phyloP scores from a whole-genome alignment of 2,329 filamentous ascomycete species.

The Cercospora brassicicola region DNA sequence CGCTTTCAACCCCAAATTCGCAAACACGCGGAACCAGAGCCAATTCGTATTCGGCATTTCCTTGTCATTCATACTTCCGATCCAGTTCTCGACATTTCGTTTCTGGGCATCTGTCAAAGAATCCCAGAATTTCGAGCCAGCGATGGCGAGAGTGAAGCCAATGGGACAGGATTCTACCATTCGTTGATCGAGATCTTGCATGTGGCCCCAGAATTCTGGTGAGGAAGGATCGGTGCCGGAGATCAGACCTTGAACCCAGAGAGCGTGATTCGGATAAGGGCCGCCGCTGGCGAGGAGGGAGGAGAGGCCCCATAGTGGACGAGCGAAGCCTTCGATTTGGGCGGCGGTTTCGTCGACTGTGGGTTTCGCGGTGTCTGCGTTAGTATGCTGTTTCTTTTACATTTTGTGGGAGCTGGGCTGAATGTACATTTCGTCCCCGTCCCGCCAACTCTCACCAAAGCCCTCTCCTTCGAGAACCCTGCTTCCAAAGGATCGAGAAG shows the following conservation, averaged over 20 bases:
- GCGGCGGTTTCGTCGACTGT: slow-evolving; percentile 70
- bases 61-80: slow-evolving; percentile 77
- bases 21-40: slow-evolving; percentile 83
- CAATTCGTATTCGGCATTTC: slow-evolving; percentile 68
- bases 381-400: neutral
- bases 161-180: slow-evolving; percentile 86
- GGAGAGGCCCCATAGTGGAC: slow-evolving; percentile 74
- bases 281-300: slow-evolving; percentile 68
- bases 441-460: slow-evolving; percentile 66
- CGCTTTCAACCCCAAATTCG: slow-evolving; percentile 73
- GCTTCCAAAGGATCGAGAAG: slow-evolving; percentile 70
- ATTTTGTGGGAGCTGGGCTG: neutral
- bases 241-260: slow-evolving; percentile 69
- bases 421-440: slow-evolving; percentile 65
- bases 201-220: slow-evolving; percentile 74
- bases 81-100: slow-evolving; percentile 67
- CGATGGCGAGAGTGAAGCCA: slow-evolving; percentile 72
- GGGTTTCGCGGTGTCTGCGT: neutral
- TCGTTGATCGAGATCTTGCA: slow-evolving; percentile 73
- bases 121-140: slow-evolving; percentile 64
- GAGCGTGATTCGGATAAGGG: slow-evolving; percentile 62
- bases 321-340: slow-evolving; percentile 73
- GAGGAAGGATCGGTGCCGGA: slow-evolving; percentile 69
- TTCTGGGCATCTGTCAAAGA: slow-evolving; percentile 63
- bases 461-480: slow-evolving; percentile 68